A percentile compares a stretch with the other conserved stretches of the same genome.
Conservation (phyloP, 1,139 yeast species). For the Zhuliangozyma blackwelliae region DNA sequence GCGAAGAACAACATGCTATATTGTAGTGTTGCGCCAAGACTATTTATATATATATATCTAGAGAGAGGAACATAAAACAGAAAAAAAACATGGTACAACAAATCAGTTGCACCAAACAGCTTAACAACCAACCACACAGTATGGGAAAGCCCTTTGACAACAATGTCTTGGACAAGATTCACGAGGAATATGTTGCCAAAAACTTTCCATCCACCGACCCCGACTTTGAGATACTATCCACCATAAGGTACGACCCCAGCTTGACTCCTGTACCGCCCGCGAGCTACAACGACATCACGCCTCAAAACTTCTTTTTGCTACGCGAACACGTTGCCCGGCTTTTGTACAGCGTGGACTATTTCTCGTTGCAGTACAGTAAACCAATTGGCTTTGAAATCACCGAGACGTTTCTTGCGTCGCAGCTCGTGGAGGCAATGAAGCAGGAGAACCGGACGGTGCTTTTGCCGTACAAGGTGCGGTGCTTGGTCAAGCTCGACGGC, state of each 20-base stretch:
- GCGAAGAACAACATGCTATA: too few relatives aligned
- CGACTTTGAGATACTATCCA: constrained; percentile 56
- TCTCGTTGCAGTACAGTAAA: constrained; percentile 27
- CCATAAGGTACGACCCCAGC: constrained; percentile 70
- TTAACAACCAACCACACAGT: too few relatives aligned
- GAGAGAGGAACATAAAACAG: too few relatives aligned
- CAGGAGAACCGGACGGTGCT: constrained; percentile 21
- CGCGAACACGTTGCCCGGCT: constrained; percentile 63
- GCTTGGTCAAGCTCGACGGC: constrained; percentile 49
- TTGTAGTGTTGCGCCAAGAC: background rate
- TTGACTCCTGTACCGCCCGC: constrained; percentile 27
- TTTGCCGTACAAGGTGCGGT: constrained; percentile 55
- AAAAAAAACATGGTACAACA: too few relatives aligned
- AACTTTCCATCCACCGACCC: constrained; percentile 16
- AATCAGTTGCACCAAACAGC: too few relatives aligned
- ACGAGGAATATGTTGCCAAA: constrained; percentile 16
- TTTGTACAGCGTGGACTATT: constrained; percentile 49
- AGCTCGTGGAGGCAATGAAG: constrained; percentile 41
- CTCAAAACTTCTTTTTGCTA: constrained; percentile 52
- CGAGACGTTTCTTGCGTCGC: constrained; percentile 35
- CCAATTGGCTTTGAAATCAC: constrained; percentile 32
- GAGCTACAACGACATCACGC: constrained; percentile 21
- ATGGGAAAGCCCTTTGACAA: too few relatives aligned
- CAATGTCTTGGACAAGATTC: constrained; percentile 9
- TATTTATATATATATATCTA: background rate